Conservation (phyloP, 768 basidiomycete genomes). For the Pleurotus citrinopileatus region DNA sequence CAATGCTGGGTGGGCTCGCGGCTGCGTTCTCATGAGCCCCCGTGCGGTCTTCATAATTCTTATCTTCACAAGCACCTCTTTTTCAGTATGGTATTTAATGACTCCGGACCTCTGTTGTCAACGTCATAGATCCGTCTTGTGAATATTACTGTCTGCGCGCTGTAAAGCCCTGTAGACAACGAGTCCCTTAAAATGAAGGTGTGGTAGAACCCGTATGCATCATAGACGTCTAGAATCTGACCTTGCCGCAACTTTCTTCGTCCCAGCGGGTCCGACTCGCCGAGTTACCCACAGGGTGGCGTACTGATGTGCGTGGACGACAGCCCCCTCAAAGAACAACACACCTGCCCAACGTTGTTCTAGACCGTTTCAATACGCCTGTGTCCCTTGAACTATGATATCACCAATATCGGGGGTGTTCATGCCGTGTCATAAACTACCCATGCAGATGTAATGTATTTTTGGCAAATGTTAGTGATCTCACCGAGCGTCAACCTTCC, state of each 20-base stretch:
- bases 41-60: not conserved
- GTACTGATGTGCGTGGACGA: not conserved
- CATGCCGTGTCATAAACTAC: not conserved
- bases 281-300: conserved; percentile 6
- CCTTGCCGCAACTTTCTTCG: not conserved
- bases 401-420: conserved; percentile 2
- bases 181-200: conserved; percentile 1
- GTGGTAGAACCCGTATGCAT: not conserved
- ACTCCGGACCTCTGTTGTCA: conserved; percentile 8
- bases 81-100: not conserved
- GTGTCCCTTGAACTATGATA: conserved; percentile 4
- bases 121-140: conserved; percentile 2
- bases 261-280: conserved; percentile 6
- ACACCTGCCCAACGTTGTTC: not conserved
- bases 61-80: not conserved
- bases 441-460: conserved; percentile 1
- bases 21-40: conserved; percentile 49
- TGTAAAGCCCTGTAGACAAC: not conserved
- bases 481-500: conserved; percentile 4
- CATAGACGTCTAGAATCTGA: not conserved
- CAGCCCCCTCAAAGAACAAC: conserved; percentile 2
- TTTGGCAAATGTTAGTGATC: conserved; percentile 7
- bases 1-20: conserved; percentile 56
- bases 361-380: not conserved
- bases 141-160: not conserved